Conservation (phyloP, 352 stramenopile species). For the Phytophthora niederhauseri region DNA sequence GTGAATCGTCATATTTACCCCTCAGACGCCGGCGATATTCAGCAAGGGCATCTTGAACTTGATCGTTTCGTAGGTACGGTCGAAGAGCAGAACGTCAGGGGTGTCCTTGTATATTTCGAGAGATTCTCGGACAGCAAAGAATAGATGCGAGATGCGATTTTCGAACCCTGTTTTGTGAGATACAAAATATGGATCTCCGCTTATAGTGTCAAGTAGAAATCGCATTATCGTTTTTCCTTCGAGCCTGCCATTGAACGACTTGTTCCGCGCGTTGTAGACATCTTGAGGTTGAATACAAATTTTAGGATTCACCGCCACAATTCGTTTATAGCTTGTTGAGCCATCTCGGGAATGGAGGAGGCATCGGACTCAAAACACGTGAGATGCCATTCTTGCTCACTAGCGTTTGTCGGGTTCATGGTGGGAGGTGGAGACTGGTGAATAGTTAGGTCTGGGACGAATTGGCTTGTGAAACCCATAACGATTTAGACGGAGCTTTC, state of each 20-base stretch:
- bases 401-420: too few relatives aligned
- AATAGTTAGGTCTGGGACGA: too few relatives aligned
- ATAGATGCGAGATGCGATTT: background rate
- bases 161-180: background rate
- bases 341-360: too few relatives aligned
- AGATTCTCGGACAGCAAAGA: background rate
- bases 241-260: background rate
- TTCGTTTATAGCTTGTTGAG: too few relatives aligned
- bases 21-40: conserved; percentile 18
- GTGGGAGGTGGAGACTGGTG: too few relatives aligned
- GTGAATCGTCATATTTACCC: conserved; percentile 30
- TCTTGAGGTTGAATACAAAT: background rate
- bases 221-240: background rate
- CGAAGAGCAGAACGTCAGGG: conserved; percentile 6
- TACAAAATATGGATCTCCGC: background rate
- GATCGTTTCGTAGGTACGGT: conserved; percentile 28
- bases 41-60: conserved; percentile 21
- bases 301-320: background rate
- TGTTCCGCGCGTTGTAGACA: background rate
- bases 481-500: too few relatives aligned
- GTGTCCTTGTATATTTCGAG: background rate
- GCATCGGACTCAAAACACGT: too few relatives aligned
- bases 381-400: too few relatives aligned
- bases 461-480: too few relatives aligned
- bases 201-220: background rate